A percentile compares a stretch with the other conserved stretches of the same genome.
Evolutionary conservation across 129 eudicot species (phyloP).

Genomic region (Centella asiatica): DNA sequence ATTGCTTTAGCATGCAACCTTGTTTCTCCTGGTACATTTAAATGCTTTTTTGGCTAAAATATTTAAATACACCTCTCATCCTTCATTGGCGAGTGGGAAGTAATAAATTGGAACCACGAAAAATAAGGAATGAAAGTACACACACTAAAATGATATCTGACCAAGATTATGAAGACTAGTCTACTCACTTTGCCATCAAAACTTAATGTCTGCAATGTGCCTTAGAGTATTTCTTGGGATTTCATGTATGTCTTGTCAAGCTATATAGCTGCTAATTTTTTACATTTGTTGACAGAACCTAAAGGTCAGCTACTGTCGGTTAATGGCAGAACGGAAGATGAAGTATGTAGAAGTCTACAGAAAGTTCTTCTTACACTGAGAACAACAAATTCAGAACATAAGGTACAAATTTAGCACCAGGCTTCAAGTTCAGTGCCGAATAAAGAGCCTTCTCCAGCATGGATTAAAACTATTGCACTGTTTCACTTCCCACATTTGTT

Average conservation of each 20-base stretch:
- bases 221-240: background rate
- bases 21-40: slow-evolving; percentile 68
- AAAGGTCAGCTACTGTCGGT: slow-evolving; percentile 88
- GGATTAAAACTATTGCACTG: background rate
- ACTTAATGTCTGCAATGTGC: background rate
- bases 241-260: no score
- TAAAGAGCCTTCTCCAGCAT: background rate
- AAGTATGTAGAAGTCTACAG: slow-evolving; percentile 83
- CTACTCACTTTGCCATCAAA: no score
- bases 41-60: background rate
- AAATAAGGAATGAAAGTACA: no score
- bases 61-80: no score
- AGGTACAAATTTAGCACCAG: slow-evolving; percentile 37
- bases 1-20: slow-evolving; percentile 96
- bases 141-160: no score
- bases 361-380: slow-evolving; percentile 93
- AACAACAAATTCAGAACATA: slow-evolving; percentile 81
- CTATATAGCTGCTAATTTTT: slow-evolving; percentile 3
- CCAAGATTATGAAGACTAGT: no score
- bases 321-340: slow-evolving; percentile 93
- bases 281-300: slow-evolving; percentile 61
- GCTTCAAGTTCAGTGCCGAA: background rate
- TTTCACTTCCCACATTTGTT: slow-evolving; percentile 1
- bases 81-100: no score
- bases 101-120: no score